Evolutionary conservation across 371 early-diverging fungal genomes (phyloP).

Genomic region (Globomyces sp.): DNA sequence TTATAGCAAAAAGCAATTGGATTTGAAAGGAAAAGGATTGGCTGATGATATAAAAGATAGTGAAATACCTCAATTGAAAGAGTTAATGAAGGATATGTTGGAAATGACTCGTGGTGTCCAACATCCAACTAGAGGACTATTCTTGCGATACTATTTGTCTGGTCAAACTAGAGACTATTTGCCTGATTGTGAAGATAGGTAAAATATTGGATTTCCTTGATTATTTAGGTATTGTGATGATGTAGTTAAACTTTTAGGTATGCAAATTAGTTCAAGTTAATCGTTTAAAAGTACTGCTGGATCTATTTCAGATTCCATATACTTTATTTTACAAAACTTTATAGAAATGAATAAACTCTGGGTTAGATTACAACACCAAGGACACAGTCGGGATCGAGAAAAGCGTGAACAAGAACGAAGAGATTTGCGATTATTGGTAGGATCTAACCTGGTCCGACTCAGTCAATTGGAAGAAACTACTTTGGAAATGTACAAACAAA

Average conservation of each 20-base stretch:
- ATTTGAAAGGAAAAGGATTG: not conserved
- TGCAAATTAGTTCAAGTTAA: not conserved
- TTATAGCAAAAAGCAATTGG: constrained; percentile 51
- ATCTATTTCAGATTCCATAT: constrained; percentile 82
- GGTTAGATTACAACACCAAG: constrained; percentile 96
- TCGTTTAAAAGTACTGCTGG: constrained; percentile 48
- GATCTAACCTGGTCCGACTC: constrained; percentile 92
- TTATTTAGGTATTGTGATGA: not conserved
- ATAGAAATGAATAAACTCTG: constrained; percentile 99
- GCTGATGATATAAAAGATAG: constrained; percentile 25
- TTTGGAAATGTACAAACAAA: constrained; percentile 73
- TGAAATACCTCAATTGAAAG: constrained; percentile 77
- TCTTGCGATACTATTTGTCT: constrained; percentile 89
- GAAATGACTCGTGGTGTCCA: constrained; percentile 97
- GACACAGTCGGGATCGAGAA: constrained; percentile 87
- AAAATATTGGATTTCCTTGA: not conserved
- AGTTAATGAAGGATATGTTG: constrained; percentile 96
- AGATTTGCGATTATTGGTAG: constrained; percentile 90
- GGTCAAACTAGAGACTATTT: constrained; percentile 90
- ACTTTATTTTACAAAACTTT: constrained; percentile 93
- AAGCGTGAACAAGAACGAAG: constrained; percentile 92
- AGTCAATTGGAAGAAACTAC: constrained; percentile 87
- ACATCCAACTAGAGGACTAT: constrained; percentile 94
- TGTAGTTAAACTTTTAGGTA: not conserved
- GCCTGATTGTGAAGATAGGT: constrained; percentile 49